Evolutionary conservation across 441 rosid genomes (phyloP), one percentile per base, ranked within the genome.

Genomic region (Pelargonium citronellum): DNA sequence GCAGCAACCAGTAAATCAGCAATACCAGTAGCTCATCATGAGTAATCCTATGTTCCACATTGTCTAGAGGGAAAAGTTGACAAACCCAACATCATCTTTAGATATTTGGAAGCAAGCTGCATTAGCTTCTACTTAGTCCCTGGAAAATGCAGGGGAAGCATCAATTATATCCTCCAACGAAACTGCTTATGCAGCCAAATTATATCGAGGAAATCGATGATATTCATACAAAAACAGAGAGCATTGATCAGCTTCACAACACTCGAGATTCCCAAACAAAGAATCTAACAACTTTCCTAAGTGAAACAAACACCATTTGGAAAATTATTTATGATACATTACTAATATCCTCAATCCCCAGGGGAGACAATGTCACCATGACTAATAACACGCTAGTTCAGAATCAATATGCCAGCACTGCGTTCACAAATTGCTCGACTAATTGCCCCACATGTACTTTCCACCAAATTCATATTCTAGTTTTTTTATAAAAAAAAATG

Each of bases 111-210:
- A 76, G 65, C 60, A 64, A 79, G 76, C 69, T 68, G 76, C 53
- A 49, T 70, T 64, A 71, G 79, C 79, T 77, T 69, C 76, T 63
- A 64, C 76, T 80, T 78, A 67, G 16, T 67, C 79, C 87, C 85
- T 81, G 85, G 81, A 81, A 77, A 83, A 83, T 68, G 78, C 71
- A 81, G 75, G 75, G 81, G 77, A 75, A 75, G 72, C 77, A 77
- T 83, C 83, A 79, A 85, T 75, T 75, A 10, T 46, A 69, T 69
- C 75, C 80, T 67, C 51, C 44, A 61, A 72, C 20, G 69, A 79
- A 68, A 71, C 72, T 67, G 47, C 66, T 66, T 67, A 66, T 58
- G 70, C 69, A 64, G 70, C 74, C 77, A 70, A 57, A 65, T 61
- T 13, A 15, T 51, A 63, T 49, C 49, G 66, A 58, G 55, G 60